These are phyloP conservation scores for Arachnomyces sp. DNA, from an alignment of 2,329 filamentous ascomycete species.

Conservation along the genomic window DNA sequence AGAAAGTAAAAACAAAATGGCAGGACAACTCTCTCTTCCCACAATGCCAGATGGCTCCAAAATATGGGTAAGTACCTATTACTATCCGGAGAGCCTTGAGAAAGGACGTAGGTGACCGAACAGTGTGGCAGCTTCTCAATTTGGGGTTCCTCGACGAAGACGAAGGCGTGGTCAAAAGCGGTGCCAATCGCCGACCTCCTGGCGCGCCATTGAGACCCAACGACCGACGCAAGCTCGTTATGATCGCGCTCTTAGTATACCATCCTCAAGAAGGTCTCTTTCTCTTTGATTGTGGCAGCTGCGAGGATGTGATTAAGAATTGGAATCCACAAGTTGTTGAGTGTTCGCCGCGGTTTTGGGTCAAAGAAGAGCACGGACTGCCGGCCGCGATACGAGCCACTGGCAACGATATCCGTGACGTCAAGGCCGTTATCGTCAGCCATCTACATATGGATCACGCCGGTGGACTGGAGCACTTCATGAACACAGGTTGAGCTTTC, in stretches of 20 bases:
- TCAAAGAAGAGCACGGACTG: conserved; percentile 27
- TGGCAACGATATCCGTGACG: conserved; percentile 36
- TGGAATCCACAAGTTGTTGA: conserved; percentile 32
- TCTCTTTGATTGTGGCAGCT: conserved; percentile 41
- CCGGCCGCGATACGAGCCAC: conserved; percentile 28
- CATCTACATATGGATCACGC: conserved; percentile 45
- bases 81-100: too few relatives aligned
- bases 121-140: too few relatives aligned
- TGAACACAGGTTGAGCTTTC: conserved; percentile 4
- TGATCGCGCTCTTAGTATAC: conserved; percentile 39
- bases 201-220: conserved; percentile 14
- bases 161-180: too few relatives aligned
- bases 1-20: too few relatives aligned
- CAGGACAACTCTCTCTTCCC: too few relatives aligned
- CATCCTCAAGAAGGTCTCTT: conserved; percentile 39
- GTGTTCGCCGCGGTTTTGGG: conserved; percentile 31
- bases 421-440: conserved; percentile 41
- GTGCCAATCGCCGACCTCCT: too few relatives aligned
- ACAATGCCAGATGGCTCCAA: too few relatives aligned
- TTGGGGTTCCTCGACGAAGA: too few relatives aligned
- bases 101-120: too few relatives aligned
- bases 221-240: conserved; percentile 35
- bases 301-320: conserved; percentile 32
- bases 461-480: conserved; percentile 41
- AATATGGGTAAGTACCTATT: too few relatives aligned